A percentile compares a stretch with the other conserved stretches of the same genome.
These are phyloP conservation scores for Punctularia strigosozonata DNA, from an alignment of 768 basidiomycete species.

Conservation along the genomic window DNA sequence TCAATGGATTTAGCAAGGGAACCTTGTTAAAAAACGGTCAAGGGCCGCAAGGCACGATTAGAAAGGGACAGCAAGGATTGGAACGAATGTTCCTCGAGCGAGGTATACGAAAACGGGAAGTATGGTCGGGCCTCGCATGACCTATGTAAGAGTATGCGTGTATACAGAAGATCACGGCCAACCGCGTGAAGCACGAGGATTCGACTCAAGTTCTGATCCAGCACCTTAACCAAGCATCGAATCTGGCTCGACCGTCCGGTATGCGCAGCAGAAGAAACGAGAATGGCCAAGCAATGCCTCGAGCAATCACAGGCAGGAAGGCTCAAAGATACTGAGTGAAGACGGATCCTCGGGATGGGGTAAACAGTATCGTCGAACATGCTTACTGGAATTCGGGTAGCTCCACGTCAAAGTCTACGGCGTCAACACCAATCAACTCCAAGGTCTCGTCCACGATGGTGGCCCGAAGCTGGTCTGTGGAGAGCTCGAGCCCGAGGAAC, in stretches of 20 bases:
- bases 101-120: no score
- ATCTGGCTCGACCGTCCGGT: not conserved
- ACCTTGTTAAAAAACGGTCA: conserved; percentile 1
- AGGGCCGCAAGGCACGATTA: not conserved
- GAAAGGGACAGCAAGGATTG: no score
- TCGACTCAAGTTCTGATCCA: no score
- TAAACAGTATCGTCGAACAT: conserved; percentile 3
- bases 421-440: conserved; percentile 73
- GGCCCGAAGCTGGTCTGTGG: conserved; percentile 74
- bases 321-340: no score
- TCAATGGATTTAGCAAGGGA: conserved; percentile 2
- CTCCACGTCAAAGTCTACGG: conserved; percentile 75
- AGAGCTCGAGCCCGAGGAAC: conserved; percentile 80
- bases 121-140: no score
- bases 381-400: conserved; percentile 74
- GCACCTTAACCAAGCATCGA: no score
- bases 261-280: not conserved
- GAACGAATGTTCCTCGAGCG: no score
- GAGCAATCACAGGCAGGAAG: not conserved
- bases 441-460: conserved; percentile 76
- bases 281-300: not conserved
- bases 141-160: no score
- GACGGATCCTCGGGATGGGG: conserved; percentile 1
- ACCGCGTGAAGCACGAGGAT: no score
- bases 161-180: no score